Base-by-base conservation (phyloP, 2,329 filamentous ascomycete genomes). In the Blastomyces emzantsi region DNA sequence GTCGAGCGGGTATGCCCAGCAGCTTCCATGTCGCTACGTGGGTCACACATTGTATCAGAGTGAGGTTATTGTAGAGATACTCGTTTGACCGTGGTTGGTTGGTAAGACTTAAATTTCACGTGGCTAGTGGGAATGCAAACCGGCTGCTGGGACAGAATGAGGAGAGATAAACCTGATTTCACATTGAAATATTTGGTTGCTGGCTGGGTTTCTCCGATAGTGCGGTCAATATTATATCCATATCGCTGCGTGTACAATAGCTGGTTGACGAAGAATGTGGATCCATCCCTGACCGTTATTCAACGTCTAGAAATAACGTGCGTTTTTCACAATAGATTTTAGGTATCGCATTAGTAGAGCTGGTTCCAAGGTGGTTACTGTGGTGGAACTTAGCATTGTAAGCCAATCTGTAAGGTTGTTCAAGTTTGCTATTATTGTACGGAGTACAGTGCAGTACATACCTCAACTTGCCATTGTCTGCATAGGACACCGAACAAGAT, bases 121-220 rank as follows among this genome's bases (percentile, higher is more conserved):
- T 60, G 30, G 41, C 5, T 49, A 17, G 15, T 5, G 22, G 41
- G 17, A 30, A 30, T 49, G 33, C 9, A 47, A 11, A 19, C 41
- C 15, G 22, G 17, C 17, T 13, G 25, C 45, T 28, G 25, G 57
- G 9, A 13, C 43, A 15, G 15, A 28, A 19, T 33, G 41, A 33
- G 5, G 36, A 49, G 22, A 22, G 57, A 60, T 22, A 60, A 58
- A 33, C 28, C 17, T 30, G 43, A 36, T 25, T 22, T 39, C 36
- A 28, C 33, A 60, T 49, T 49, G 25, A 60, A 60, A 60, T 60
- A 60, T 60, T 60, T 60, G 17, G 58, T 49, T 49, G 25, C 43
- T 60, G 41, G 28, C 58, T 33, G 43, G 28, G 25, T 49, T 22
- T 49, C 58, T 47, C 28, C 25, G 25, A 60, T 36, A 13, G 25